Evolutionary conservation across 2,329 filamentous ascomycete genomes (phyloP).

Genomic region (Parascedosporium putredinis): DNA sequence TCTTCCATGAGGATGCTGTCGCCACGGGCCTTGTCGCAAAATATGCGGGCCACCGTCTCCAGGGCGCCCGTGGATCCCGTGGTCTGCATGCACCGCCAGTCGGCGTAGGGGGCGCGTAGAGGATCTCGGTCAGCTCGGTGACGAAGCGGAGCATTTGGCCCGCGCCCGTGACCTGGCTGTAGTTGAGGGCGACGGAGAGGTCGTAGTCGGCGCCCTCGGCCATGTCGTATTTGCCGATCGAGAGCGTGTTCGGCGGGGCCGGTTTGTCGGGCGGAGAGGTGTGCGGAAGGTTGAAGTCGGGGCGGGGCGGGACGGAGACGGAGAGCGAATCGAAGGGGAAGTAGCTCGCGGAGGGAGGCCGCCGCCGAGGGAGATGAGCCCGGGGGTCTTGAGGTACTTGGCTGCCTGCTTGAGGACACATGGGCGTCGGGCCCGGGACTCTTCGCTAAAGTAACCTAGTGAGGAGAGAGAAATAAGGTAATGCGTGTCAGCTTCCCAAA

Average conservation of each 20-base stretch:
- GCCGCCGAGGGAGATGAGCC: slow-evolving; percentile 83
- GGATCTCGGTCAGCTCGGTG: slow-evolving; percentile 90
- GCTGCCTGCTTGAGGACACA: slow-evolving; percentile 79
- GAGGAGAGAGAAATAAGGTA: background rate
- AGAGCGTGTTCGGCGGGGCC: slow-evolving; percentile 48
- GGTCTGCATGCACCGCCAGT: slow-evolving; percentile 79
- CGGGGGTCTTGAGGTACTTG: slow-evolving; percentile 66
- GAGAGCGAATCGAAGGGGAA: slow-evolving; percentile 81
- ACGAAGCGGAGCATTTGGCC: slow-evolving; percentile 83
- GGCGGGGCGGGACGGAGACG: slow-evolving; percentile 54
- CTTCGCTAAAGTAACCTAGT: slow-evolving; percentile 47
- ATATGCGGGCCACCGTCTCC: slow-evolving; percentile 75
- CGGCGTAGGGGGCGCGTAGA: slow-evolving; percentile 79
- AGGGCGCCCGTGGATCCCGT: slow-evolving; percentile 79
- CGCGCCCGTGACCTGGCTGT: slow-evolving; percentile 76
- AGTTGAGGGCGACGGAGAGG: slow-evolving; percentile 83
- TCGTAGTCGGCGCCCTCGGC: slow-evolving; percentile 40
- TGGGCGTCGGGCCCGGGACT: slow-evolving; percentile 49
- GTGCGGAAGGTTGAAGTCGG: slow-evolving; percentile 59
- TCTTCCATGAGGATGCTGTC: slow-evolving; percentile 80
- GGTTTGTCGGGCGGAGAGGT: slow-evolving; percentile 38
- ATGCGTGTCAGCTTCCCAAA: background rate
- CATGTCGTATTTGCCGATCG: slow-evolving; percentile 71
- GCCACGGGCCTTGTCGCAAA: slow-evolving; percentile 56
- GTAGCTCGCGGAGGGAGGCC: slow-evolving; percentile 77